A percentile compares a stretch with the other conserved stretches of the same genome.
Conservation (phyloP, 257 asterid species). For the Lavandula angustifolia region DNA sequence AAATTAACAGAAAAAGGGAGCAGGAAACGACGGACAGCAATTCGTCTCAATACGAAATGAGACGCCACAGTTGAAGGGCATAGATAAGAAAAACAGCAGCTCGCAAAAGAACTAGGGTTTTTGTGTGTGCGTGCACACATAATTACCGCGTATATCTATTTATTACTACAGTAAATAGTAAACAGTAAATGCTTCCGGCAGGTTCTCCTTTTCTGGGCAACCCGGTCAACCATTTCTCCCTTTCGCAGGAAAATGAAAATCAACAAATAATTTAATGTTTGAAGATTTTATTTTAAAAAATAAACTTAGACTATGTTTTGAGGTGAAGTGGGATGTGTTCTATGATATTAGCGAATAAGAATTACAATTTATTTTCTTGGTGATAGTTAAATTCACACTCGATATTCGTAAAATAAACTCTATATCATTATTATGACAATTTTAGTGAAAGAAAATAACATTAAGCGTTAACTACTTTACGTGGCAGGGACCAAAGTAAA, state of each 20-base stretch:
- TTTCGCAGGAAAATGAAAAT: neutral
- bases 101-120: constrained; percentile 31
- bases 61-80: constrained; percentile 42
- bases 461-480: no score
- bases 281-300: no score
- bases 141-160: neutral
- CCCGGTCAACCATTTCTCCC: neutral
- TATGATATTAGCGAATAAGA: no score
- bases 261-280: no score
- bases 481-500: no score
- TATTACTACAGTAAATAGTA: neutral
- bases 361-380: no score
- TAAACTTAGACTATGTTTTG: no score
- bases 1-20: neutral
- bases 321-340: no score
- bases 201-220: neutral
- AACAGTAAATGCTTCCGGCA: neutral
- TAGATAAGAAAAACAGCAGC: constrained; percentile 17
- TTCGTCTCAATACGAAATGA: constrained; percentile 22
- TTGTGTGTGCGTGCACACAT: neutral
- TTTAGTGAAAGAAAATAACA: no score
- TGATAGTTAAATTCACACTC: no score
- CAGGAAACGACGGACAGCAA: constrained; percentile 26
- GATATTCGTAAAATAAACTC: no score
- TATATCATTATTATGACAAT: no score